phyloP scores from a whole-genome alignment of 352 stramenopile species.

The Phytophthora syringae region DNA sequence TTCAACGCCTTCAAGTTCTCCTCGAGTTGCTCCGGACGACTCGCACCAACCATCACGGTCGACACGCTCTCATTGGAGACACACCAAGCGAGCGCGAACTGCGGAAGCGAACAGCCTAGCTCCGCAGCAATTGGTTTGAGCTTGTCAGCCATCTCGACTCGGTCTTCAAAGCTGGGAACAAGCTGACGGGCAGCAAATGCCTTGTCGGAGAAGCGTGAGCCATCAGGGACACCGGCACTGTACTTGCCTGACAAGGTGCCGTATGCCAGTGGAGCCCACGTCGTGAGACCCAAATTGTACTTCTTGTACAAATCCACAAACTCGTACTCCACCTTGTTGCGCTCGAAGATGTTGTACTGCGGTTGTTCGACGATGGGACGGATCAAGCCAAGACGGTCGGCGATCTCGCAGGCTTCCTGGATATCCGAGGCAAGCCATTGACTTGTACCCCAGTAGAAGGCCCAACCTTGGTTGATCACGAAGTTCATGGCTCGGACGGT shows the following conservation, averaged over 20 bases:
- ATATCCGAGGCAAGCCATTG: slow-evolving; percentile 41
- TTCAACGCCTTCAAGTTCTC: slow-evolving; percentile 10
- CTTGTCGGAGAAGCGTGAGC: slow-evolving; percentile 21
- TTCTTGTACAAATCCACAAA: slow-evolving; percentile 53
- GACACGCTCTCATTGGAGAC: slow-evolving; percentile 5
- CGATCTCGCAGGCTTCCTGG: slow-evolving; percentile 51
- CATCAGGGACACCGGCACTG: slow-evolving; percentile 32
- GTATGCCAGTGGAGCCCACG: slow-evolving; percentile 54
- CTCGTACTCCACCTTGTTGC: slow-evolving; percentile 52
- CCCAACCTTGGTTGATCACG: slow-evolving; percentile 56
- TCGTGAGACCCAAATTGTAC: slow-evolving; percentile 59
- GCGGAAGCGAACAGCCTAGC: slow-evolving; percentile 6
- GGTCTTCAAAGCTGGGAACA: not conserved
- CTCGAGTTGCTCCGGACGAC: not conserved
- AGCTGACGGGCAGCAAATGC: not conserved
- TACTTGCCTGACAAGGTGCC: slow-evolving; percentile 75
- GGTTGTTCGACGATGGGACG: slow-evolving; percentile 54
- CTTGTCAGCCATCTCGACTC: slow-evolving; percentile 10
- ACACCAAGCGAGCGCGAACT: slow-evolving; percentile 6
- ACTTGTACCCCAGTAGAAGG: slow-evolving; percentile 65
- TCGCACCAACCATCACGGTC: slow-evolving; percentile 7
- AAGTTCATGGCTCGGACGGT: slow-evolving; percentile 65
- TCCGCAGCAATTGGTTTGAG: slow-evolving; percentile 14
- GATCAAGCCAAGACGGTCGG: slow-evolving; percentile 39
- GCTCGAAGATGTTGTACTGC: slow-evolving; percentile 69